Evolutionary conservation across 2,329 filamentous ascomycete genomes (phyloP).

Genomic region (Colletotrichum musicola): DNA sequence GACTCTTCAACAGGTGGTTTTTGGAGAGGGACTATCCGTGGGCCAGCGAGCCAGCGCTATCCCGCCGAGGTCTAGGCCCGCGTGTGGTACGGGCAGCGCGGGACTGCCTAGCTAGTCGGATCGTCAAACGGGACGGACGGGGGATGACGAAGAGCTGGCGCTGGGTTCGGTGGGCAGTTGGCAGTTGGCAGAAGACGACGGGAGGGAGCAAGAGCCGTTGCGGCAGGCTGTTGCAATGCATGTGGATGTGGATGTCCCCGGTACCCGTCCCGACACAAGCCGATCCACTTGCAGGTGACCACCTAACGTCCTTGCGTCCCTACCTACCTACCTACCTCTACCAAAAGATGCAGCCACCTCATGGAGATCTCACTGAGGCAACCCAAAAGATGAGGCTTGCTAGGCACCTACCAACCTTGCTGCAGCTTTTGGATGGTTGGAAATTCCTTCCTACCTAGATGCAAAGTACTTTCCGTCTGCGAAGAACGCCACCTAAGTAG

Average conservation of each 20-base stretch:
- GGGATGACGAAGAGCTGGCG: constrained; percentile 33
- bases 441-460: neutral
- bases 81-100: constrained; percentile 1
- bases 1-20: constrained; percentile 29
- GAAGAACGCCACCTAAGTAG: too few species aligned
- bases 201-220: constrained; percentile 27
- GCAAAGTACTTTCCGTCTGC: too few species aligned
- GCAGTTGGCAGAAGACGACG: constrained; percentile 2
- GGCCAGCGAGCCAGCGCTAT: constrained; percentile 29
- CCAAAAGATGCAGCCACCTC: neutral
- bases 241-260: constrained; percentile 35
- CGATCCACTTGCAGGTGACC: constrained; percentile 11
- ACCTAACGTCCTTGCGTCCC: too few species aligned
- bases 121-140: constrained; percentile 34
- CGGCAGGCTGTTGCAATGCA: constrained; percentile 21
- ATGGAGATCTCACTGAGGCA: neutral
- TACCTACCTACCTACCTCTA: neutral
- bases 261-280: constrained; percentile 25
- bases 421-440: neutral
- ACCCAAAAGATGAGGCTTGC: too few species aligned
- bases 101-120: constrained; percentile 23
- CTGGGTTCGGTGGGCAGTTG: constrained; percentile 19
- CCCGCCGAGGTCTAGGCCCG: constrained; percentile 31
- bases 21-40: constrained; percentile 30
- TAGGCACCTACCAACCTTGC: too few species aligned